Conservation (phyloP, 2,329 filamentous ascomycete genomes). For the Pestalotiopsis sp. region DNA sequence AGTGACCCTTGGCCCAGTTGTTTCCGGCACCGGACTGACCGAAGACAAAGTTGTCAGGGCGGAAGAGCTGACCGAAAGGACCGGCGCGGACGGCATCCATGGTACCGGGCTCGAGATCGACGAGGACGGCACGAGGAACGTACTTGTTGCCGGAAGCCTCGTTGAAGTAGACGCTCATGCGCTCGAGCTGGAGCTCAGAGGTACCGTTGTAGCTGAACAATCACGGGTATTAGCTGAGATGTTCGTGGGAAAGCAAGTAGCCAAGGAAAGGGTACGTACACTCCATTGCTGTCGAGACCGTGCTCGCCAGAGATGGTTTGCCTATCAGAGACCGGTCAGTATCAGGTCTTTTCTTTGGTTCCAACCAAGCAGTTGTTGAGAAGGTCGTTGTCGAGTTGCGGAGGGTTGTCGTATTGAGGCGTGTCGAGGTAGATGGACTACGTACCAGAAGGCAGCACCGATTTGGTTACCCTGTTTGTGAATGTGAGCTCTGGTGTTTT, state of each 20-base stretch:
- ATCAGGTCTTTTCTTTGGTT: background rate
- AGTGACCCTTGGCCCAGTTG: slow-evolving; percentile 99
- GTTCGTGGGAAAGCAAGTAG: slow-evolving; percentile 4
- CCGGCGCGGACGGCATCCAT: slow-evolving; percentile 99
- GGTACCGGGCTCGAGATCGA: slow-evolving; percentile 99
- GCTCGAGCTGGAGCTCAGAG: slow-evolving; percentile 98
- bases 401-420: slow-evolving; percentile 4
- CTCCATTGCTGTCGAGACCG: slow-evolving; percentile 94
- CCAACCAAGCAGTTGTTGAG: background rate
- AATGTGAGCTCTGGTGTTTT: slow-evolving; percentile 30
- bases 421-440: slow-evolving; percentile 15
- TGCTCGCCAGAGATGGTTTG: slow-evolving; percentile 88
- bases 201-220: slow-evolving; percentile 85
- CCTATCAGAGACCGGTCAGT: slow-evolving; percentile 42
- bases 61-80: slow-evolving; percentile 98
- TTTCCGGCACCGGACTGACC: slow-evolving; percentile 99
- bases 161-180: slow-evolving; percentile 99
- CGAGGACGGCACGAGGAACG: slow-evolving; percentile 97
- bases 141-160: slow-evolving; percentile 97
- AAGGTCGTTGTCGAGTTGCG: background rate
- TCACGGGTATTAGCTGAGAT: slow-evolving; percentile 26
- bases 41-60: slow-evolving; percentile 99
- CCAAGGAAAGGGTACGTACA: slow-evolving; percentile 62
- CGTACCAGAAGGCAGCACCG: slow-evolving; percentile 98
- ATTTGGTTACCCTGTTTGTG: slow-evolving; percentile 94